Conservation (phyloP, 495 filamentous ascomycete genomes). For the Aspergillus diversus region DNA sequence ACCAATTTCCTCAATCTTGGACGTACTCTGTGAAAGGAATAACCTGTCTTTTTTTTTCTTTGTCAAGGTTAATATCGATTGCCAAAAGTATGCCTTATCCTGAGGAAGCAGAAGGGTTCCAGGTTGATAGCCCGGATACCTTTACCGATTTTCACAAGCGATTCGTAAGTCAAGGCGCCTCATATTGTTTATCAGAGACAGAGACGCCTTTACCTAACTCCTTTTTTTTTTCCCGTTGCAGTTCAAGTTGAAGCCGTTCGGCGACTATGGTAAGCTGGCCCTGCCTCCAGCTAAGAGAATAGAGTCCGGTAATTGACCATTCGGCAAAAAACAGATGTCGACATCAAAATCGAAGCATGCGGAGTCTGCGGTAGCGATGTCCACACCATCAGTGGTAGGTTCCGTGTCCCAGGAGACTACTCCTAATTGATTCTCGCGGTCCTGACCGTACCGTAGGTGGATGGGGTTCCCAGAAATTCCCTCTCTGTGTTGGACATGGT, state of each 20-base stretch:
- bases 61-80: not conserved
- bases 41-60: not conserved
- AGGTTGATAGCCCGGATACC: constrained; percentile 62
- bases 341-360: constrained; percentile 72
- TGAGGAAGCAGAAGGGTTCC: constrained; percentile 76
- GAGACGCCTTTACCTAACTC: not conserved
- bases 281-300: not conserved
- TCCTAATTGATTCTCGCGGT: not conserved
- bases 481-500: constrained; percentile 72
- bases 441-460: constrained; percentile 48
- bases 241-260: constrained; percentile 80
- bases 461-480: constrained; percentile 71
- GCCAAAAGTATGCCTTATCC: constrained; percentile 70
- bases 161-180: constrained; percentile 49
- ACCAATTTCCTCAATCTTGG: not conserved
- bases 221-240: constrained; percentile 29
- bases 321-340: constrained; percentile 56
- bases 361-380: constrained; percentile 81
- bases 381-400: constrained; percentile 67
- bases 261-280: constrained; percentile 53
- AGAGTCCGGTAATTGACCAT: not conserved
- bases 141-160: constrained; percentile 67
- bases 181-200: not conserved
- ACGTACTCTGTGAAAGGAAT: not conserved
- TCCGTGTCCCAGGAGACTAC: not conserved